These are phyloP conservation scores for Puya raimondii DNA, from an alignment of 176 grass and related monocot species.

Conservation along the genomic window DNA sequence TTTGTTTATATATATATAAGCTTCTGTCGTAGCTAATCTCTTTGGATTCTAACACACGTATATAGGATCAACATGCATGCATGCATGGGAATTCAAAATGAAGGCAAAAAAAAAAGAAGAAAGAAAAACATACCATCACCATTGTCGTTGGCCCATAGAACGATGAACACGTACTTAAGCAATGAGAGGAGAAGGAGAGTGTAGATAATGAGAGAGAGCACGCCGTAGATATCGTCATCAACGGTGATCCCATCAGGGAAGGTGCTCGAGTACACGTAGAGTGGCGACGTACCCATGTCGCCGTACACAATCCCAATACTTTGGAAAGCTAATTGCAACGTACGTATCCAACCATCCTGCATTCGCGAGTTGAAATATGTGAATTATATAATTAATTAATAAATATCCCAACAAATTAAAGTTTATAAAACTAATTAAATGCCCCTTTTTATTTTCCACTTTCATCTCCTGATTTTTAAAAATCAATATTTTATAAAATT, in stretches of 20 bases:
- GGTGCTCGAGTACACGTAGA: slow-evolving; percentile 67
- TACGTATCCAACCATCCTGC: slow-evolving; percentile 44
- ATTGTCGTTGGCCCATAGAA: slow-evolving; percentile 55
- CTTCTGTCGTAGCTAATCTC: too few species aligned
- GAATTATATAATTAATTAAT: background rate
- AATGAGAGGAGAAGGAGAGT: slow-evolving; percentile 46
- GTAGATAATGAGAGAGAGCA: slow-evolving; percentile 55
- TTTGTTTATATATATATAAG: too few species aligned
- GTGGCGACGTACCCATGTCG: slow-evolving; percentile 59
- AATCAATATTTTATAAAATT: too few species aligned
- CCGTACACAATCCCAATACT: slow-evolving; percentile 66
- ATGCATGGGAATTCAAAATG: background rate
- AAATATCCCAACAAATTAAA: too few species aligned
- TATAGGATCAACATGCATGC: too few species aligned
- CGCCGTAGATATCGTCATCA: slow-evolving; percentile 42
- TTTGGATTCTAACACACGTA: too few species aligned
- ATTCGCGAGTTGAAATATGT: too few species aligned
- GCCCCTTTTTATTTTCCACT: too few species aligned
- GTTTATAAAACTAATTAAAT: too few species aligned
- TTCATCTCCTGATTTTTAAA: too few species aligned
- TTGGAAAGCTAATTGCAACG: slow-evolving; percentile 47
- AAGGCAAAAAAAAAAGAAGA: background rate
- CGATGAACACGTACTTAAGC: slow-evolving; percentile 61
- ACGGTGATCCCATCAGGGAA: slow-evolving; percentile 40
- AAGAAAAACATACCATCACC: slow-evolving; percentile 47